phyloP scores from a whole-genome alignment of 2,329 filamentous ascomycete genomes.

The Trichoderma cornu-damae region DNA sequence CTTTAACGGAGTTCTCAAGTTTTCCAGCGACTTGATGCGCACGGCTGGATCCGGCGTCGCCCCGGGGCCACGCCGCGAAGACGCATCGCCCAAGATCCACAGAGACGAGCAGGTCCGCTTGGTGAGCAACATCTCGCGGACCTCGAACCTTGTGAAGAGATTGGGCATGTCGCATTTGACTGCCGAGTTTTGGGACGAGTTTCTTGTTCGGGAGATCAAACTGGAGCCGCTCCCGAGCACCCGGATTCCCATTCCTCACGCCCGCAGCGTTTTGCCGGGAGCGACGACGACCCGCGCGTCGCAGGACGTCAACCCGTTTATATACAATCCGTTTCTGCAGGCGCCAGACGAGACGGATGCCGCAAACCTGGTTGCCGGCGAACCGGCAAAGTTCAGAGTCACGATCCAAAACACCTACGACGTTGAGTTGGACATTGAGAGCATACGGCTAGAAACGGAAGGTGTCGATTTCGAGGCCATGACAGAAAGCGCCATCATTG shows the following conservation, averaged over 20 bases:
- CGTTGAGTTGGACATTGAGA: constrained; percentile 84
- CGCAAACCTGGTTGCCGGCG: constrained; percentile 72
- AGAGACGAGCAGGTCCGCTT: constrained; percentile 81
- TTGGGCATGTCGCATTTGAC: constrained; percentile 65
- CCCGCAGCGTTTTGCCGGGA: constrained; percentile 50
- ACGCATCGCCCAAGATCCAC: constrained; percentile 64
- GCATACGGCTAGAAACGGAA: constrained; percentile 66
- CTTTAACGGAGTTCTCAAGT: constrained; percentile 81
- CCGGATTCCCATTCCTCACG: constrained; percentile 62
- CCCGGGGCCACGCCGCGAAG: constrained; percentile 62
- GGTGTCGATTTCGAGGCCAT: constrained; percentile 67
- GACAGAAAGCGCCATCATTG: constrained; percentile 62
- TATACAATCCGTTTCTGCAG: constrained; percentile 90
- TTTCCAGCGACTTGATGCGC: constrained; percentile 77
- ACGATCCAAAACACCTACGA: constrained; percentile 93
- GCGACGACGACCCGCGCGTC: constrained; percentile 47
- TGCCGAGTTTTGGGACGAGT: constrained; percentile 96
- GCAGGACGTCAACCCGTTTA: constrained; percentile 73
- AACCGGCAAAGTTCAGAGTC: constrained; percentile 71
- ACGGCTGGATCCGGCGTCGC: constrained; percentile 77
- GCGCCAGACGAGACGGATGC: constrained; percentile 53
- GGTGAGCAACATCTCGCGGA: constrained; percentile 80
- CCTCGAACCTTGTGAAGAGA: constrained; percentile 68
- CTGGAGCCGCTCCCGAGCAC: constrained; percentile 58
- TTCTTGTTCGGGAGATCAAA: constrained; percentile 73